Percentiles rank a stretch among this genome's conserved stretches.
Evolutionary conservation across 192 early-diverging fungal species (phyloP).

Genomic region (Podila horticola): DNA sequence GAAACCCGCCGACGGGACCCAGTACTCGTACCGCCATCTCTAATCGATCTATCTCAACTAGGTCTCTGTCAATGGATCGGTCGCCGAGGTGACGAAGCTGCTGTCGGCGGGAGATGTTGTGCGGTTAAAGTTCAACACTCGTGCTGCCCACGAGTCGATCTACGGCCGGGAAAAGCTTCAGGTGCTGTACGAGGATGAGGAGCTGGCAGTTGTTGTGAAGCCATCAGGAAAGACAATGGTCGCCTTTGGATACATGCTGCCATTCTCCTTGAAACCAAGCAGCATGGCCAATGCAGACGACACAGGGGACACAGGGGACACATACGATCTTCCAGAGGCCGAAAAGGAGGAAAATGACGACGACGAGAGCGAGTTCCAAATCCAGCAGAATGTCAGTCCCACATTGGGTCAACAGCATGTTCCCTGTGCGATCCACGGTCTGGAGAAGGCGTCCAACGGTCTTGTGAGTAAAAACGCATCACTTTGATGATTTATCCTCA

Average conservation of each 20-base stretch:
- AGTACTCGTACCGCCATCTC: not conserved
- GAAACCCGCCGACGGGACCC: not conserved
- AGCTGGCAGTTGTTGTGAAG: constrained; percentile 66
- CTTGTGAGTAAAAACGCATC: constrained; percentile 9
- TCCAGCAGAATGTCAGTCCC: constrained; percentile 35
- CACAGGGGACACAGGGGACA: constrained; percentile 19
- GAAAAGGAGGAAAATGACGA: constrained; percentile 1
- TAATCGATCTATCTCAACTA: constrained; percentile 1
- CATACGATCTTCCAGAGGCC: constrained; percentile 6
- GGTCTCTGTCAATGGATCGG: constrained; percentile 65
- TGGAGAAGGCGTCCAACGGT: constrained; percentile 68
- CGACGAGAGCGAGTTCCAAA: constrained; percentile 29
- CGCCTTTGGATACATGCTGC: constrained; percentile 36
- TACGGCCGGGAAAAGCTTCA: constrained; percentile 58
- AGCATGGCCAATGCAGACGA: not conserved
- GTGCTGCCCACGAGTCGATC: constrained; percentile 51
- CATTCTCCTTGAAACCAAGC: constrained; percentile 28
- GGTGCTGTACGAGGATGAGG: constrained; percentile 61
- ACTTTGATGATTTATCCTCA: too few species aligned
- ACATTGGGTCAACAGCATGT: constrained; percentile 30
- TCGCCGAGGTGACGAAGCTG: constrained; percentile 59
- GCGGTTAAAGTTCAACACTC: constrained; percentile 54
- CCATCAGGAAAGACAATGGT: constrained; percentile 62
- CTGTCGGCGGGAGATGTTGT: constrained; percentile 60
- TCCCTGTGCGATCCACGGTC: constrained; percentile 54